These are phyloP conservation scores for Verticillium nonalfalfae DNA, from an alignment of 2,329 filamentous ascomycete species.

Conservation along the genomic window DNA sequence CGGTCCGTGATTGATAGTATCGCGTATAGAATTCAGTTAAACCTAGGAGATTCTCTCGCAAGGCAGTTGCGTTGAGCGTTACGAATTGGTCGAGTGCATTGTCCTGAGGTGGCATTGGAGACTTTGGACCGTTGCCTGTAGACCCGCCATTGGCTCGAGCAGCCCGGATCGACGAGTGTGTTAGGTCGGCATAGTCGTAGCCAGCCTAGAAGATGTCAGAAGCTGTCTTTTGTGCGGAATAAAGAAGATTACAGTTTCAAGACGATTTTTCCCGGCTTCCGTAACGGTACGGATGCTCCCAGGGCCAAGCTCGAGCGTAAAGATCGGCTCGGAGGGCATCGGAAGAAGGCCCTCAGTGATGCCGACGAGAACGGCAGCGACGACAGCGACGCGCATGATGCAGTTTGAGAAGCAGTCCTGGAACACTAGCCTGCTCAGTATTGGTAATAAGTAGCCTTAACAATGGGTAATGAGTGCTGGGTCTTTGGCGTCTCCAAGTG, in stretches of 20 bases:
- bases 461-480: too few species aligned
- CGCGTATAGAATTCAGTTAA: conserved; percentile 23
- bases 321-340: conserved; percentile 39
- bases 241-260: conserved; percentile 61
- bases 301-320: conserved; percentile 77
- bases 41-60: neutral
- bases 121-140: conserved; percentile 45
- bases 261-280: conserved; percentile 90
- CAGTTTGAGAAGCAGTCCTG: neutral
- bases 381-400: neutral
- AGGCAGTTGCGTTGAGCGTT: neutral
- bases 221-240: neutral
- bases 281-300: conserved; percentile 82
- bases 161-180: conserved; percentile 62
- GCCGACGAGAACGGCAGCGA: neutral
- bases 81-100: conserved; percentile 51
- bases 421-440: too few species aligned
- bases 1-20: conserved; percentile 33
- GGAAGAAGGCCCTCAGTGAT: neutral
- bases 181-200: conserved; percentile 91
- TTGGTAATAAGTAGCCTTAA: too few species aligned
- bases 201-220: conserved; percentile 31
- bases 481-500: too few species aligned
- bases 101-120: conserved; percentile 51
- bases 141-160: conserved; percentile 23